Evolutionary conservation across 1,284 basidiomycete genomes (phyloP).

Genomic region (Ustilago lituana): DNA sequence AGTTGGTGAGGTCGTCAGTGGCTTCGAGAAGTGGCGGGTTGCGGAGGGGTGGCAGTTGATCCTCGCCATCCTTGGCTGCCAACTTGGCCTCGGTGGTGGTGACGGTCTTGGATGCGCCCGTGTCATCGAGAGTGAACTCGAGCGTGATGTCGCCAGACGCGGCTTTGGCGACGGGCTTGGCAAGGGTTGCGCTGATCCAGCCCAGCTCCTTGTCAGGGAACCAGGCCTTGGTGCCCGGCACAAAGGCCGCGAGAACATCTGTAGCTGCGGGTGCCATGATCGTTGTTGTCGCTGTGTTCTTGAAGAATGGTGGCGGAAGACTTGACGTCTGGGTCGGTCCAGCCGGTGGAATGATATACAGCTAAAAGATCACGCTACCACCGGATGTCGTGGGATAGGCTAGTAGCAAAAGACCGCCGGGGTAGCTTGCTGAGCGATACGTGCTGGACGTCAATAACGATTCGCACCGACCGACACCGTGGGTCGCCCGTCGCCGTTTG

Average conservation of each 20-base stretch:
- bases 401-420: slow-evolving; percentile 19
- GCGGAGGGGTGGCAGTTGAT: slow-evolving; percentile 83
- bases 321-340: background rate
- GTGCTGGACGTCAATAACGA: too few species aligned
- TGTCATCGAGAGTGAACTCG: slow-evolving; percentile 61
- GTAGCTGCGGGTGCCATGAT: slow-evolving; percentile 50
- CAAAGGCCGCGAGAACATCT: slow-evolving; percentile 62
- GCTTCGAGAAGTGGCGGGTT: slow-evolving; percentile 96
- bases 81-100: slow-evolving; percentile 56
- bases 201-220: slow-evolving; percentile 91
- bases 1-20: slow-evolving; percentile 94
- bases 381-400: background rate
- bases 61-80: slow-evolving; percentile 45
- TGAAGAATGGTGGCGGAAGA: too few species aligned
- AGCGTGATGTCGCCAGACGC: slow-evolving; percentile 53
- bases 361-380: background rate
- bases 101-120: slow-evolving; percentile 54
- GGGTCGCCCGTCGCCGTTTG: slow-evolving; percentile 1
- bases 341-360: slow-evolving; percentile 5
- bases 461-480: slow-evolving; percentile 4
- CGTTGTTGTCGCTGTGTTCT: background rate
- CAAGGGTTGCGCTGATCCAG: slow-evolving; percentile 88
- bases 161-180: slow-evolving; percentile 66
- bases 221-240: slow-evolving; percentile 70
- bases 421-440: slow-evolving; percentile 24